These are phyloP conservation scores for Penicillium griseofulvum DNA, from an alignment of 2,329 filamentous ascomycete genomes.

Conservation along the genomic window DNA sequence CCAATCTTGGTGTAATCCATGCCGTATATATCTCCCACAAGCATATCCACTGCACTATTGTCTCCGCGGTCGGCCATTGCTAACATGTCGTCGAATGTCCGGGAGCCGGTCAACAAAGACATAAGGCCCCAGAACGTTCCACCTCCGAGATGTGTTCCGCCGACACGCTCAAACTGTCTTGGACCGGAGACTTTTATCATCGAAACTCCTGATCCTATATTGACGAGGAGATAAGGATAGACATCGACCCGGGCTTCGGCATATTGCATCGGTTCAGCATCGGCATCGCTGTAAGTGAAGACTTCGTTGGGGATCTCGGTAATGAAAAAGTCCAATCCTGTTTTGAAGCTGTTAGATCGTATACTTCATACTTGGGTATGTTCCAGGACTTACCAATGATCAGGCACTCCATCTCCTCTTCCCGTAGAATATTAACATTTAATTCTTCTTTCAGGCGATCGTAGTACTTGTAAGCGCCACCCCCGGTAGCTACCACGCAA, in stretches of 20 bases:
- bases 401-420: conserved; percentile 98
- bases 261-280: conserved; percentile 85
- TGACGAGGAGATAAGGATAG: conserved; percentile 95
- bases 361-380: background rate
- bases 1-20: conserved; percentile 95
- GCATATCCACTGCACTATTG: conserved; percentile 89
- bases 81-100: conserved; percentile 97
- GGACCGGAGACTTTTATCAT: conserved; percentile 97
- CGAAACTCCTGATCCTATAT: conserved; percentile 94
- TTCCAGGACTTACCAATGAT: conserved; percentile 68
- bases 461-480: conserved; percentile 95
- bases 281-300: conserved; percentile 88
- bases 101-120: conserved; percentile 85
- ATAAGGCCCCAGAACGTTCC: conserved; percentile 97
- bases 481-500: conserved; percentile 92
- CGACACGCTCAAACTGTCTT: conserved; percentile 81
- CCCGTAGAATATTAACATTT: conserved; percentile 81
- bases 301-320: conserved; percentile 96
- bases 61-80: conserved; percentile 86
- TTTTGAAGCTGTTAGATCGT: background rate
- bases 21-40: conserved; percentile 97
- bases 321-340: conserved; percentile 97
- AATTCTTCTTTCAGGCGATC: conserved; percentile 81
- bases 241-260: conserved; percentile 73
- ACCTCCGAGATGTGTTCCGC: conserved; percentile 89